A percentile compares a stretch with the other conserved stretches of the same genome.
Evolutionary conservation across 495 filamentous ascomycete genomes (phyloP).

Genomic region (Bombardia bombarda): DNA sequence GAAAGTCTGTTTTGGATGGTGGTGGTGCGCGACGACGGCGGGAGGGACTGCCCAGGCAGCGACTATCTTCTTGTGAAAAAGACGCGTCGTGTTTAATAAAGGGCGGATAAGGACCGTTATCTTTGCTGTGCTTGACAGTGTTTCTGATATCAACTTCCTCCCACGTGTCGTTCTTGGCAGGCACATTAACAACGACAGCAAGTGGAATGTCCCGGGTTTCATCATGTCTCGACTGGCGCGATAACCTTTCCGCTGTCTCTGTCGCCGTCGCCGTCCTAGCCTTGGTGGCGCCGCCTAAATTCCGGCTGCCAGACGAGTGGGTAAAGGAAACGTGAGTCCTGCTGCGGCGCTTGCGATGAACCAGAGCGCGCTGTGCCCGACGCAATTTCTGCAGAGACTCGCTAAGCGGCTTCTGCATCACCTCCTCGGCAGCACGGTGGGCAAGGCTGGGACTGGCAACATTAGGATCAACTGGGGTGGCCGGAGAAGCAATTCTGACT

Average conservation of each 20-base stretch:
- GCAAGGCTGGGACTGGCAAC: slow-evolving; percentile 13
- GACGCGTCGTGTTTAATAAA: not conserved
- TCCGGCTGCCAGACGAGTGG: slow-evolving; percentile 9
- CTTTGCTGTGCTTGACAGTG: slow-evolving; percentile 2
- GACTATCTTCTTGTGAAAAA: slow-evolving; percentile 4
- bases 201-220: not conserved
- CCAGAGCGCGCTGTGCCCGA: slow-evolving; percentile 17
- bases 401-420: slow-evolving; percentile 25
- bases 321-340: slow-evolving; percentile 21
- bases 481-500: slow-evolving; percentile 19
- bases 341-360: slow-evolving; percentile 11
- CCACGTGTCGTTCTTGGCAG: not conserved
- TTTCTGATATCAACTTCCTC: slow-evolving; percentile 1
- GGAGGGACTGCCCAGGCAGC: slow-evolving; percentile 13
- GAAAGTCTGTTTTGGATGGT: not conserved
- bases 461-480: slow-evolving; percentile 15
- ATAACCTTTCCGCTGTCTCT: not conserved
- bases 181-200: not conserved
- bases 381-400: slow-evolving; percentile 20
- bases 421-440: slow-evolving; percentile 29
- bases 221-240: slow-evolving; percentile 2
- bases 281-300: slow-evolving; percentile 3
- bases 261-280: slow-evolving; percentile 1
- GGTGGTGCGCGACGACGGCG: slow-evolving; percentile 2
- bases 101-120: slow-evolving; percentile 3